Base-by-base conservation (phyloP, 1,139 yeast species). In the Hyphopichia fennica region DNA sequence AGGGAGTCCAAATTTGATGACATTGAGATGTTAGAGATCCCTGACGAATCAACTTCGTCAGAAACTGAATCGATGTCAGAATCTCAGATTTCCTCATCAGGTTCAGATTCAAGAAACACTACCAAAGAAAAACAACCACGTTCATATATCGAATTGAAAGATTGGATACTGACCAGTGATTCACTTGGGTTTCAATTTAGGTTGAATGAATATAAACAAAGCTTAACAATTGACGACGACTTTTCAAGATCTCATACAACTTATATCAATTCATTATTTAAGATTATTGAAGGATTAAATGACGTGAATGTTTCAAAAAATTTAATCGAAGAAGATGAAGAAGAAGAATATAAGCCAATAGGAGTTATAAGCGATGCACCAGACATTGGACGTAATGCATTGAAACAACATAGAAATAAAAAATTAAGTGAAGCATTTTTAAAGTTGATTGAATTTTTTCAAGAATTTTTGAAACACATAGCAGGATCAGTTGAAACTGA, bases 1-100 rank as follows among this genome's bases (percentile, higher is more conserved):
- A 11, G 20, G 16, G 30, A 33, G 17, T 31, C 41, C 45, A 54
- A 51, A 27, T 69, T 64, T 48, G 72, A 65, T 34, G 77, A 72
- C 45, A 71, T 73, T 28, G 78, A 72, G 45, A 71, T 72, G 77
- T 58, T 74, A 40, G 77, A 72, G 38, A 64, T 73, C 20, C 76
- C 75, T 1, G 77, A 67, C 38, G 65, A 57, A 11, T 40, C 54
- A 6, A 50, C 58, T 22, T 55, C 64, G 2, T 63, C 69, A 0
- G 73, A 63, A 29, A 65, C 68, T 0, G 73, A 63, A 41, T 61
- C 64, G 3, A 52, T 62, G 8, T 53, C 69, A 9, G 58, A 55
- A 23, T 49, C 64, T 2, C 53, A 58, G 8, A 49, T 54, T 1
- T 38, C 43, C 5, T 17, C 30, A 11, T 4, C 11, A 4, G 40